Evolutionary conservation across 345 rosid genomes (phyloP).

Genomic region (Pelargonium nanum): DNA sequence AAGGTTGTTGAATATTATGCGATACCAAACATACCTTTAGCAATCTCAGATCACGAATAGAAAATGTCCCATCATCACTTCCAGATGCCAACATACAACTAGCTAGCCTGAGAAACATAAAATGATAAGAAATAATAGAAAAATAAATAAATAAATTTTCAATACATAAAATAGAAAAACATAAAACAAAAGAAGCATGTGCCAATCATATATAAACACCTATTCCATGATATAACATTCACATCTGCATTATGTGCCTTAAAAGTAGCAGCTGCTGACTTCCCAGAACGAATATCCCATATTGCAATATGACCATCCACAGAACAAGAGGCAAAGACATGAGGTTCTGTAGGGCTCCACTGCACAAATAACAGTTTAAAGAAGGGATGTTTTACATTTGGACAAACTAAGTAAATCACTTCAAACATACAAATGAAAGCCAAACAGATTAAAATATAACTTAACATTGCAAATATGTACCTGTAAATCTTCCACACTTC

Average conservation of each 20-base stretch:
- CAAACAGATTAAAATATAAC: not conserved
- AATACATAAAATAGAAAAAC: too few species aligned
- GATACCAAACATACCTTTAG: constrained; percentile 32
- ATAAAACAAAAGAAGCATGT: not conserved
- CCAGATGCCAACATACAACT: constrained; percentile 94
- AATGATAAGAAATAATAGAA: not conserved
- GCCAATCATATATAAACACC: constrained; percentile 26
- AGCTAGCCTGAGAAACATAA: constrained; percentile 63
- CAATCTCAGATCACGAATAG: constrained; percentile 81
- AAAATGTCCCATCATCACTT: constrained; percentile 89
- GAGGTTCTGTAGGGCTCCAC: constrained; percentile 78
- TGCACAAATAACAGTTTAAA: constrained; percentile 18
- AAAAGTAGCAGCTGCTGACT: constrained; percentile 50
- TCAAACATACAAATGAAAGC: not conserved
- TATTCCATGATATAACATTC: constrained; percentile 96
- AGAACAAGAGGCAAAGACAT: constrained; percentile 63
- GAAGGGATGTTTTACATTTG: constrained; percentile 6
- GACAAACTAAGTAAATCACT: not conserved
- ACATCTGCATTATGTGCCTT: constrained; percentile 92
- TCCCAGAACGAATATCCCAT: constrained; percentile 70
- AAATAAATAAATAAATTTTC: too few species aligned
- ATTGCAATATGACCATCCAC: constrained; percentile 62
- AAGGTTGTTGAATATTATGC: too few species aligned
- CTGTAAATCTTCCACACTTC: constrained; percentile 90
- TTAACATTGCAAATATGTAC: constrained; percentile 18